phyloP scores from a whole-genome alignment of 116 monocot genomes.

The Trichopus zeylanicus region DNA sequence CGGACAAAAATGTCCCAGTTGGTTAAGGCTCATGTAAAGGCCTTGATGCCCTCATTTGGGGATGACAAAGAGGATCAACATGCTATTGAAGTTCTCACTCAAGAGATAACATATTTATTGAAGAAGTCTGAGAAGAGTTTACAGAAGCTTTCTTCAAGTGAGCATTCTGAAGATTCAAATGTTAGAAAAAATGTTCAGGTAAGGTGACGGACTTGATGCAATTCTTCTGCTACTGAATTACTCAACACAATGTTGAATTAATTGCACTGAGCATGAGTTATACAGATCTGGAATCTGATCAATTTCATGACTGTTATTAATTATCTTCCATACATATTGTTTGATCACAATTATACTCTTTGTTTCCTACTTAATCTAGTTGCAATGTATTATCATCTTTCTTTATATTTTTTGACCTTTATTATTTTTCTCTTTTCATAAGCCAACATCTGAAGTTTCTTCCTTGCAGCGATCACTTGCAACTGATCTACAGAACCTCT shows the following conservation, averaged over 20 bases:
- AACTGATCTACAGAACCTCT: conserved; percentile 67
- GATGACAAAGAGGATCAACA: conserved; percentile 74
- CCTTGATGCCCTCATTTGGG: conserved; percentile 92
- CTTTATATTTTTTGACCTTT: too few relatives aligned
- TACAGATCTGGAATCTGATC: too few relatives aligned
- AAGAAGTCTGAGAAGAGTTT: conserved; percentile 73
- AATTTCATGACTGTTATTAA: too few relatives aligned
- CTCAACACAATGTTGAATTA: too few relatives aligned
- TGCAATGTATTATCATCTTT: too few relatives aligned
- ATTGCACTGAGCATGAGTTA: too few relatives aligned
- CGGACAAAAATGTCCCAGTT: conserved; percentile 73
- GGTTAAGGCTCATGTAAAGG: conserved; percentile 79
- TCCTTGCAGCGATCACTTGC: conserved; percentile 61
- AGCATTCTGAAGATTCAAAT: conserved; percentile 78
- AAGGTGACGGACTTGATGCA: background rate
- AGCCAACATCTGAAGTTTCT: too few relatives aligned
- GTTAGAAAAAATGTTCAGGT: conserved; percentile 97
- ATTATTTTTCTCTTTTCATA: too few relatives aligned
- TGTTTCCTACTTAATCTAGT: too few relatives aligned
- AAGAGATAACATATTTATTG: conserved; percentile 69
- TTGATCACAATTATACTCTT: too few relatives aligned
- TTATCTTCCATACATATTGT: too few relatives aligned
- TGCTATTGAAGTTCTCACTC: conserved; percentile 73
- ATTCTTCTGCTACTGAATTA: too few relatives aligned
- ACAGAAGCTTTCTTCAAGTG: conserved; percentile 59